Evolutionary conservation across 2,329 filamentous ascomycete genomes (phyloP), one percentile per base, ranked within the genome.

Genomic region (Sporothrix phasma): DNA sequence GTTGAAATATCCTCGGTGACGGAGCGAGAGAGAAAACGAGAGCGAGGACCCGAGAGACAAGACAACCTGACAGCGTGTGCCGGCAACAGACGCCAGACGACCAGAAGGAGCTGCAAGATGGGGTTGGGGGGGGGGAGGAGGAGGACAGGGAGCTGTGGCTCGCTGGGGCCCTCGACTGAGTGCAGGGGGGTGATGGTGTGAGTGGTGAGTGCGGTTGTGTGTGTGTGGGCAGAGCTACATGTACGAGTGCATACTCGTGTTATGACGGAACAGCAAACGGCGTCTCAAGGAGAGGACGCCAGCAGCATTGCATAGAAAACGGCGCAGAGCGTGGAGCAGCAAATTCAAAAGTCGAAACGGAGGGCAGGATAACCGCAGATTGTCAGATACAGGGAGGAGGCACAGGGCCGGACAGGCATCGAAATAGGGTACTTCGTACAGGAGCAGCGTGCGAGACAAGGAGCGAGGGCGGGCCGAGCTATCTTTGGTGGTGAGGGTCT

Each of bases 311-410:
- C 15, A 59, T 39, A 22, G 29, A 59, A 59, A 46, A 59, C 56
- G 56, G 56, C 56, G 34, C 39, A 46, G 3, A 43, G 24, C 10
- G 29, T 26, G 37, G 56, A 34, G 22, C 41, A n/a, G 41, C 51
- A 54, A 11, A 19, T 22, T 26, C 17, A 34, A 17, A 11, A 19
- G 15, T 11, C 53, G 53, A 58, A 58, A 41, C 53, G 19, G 53
- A 58, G 43, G 39, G 54, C 54, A 58, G 54, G 54, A 22, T n/a
- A n/a, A 58, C n/a, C 19, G 39, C 7, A 58, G 54, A 58, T 45
- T 59, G 56, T 59, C 56, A 45, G 56, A 59, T 39, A 15, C 17
- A 22, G 43, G 54, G 37, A 43, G 54, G 54, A 58, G 49, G 49
- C 34, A 58, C 34, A 58, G 26, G 26, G 47, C 29, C 10, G 47